Evolutionary conservation across 371 early-diverging fungal genomes (phyloP), one percentile per base, ranked within the genome.

Genomic region (Catenaria anguillulae): DNA sequence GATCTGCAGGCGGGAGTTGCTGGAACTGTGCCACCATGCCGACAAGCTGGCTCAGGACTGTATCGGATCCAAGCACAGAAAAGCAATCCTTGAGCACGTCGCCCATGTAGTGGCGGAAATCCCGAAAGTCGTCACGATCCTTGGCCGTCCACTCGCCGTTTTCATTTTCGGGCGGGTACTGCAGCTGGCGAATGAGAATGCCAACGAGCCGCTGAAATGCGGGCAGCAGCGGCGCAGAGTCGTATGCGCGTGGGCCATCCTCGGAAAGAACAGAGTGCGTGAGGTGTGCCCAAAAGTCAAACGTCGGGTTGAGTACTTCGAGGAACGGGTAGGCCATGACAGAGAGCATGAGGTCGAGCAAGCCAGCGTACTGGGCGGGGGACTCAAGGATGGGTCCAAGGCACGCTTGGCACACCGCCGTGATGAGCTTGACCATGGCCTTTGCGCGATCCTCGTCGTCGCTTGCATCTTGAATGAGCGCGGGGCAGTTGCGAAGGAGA

Each of bases 11-110:
- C 36, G 60, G 65, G 46, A 63, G 71, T 26, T 66, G 61, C 43
- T 79, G 66, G 10, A 40, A 5, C 23, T 69, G 68, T 24, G 43
- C 55, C 17, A 71, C 65, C 33, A 81, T 67, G 23, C 67, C 64
- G 10, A 71, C 65, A 70, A 83, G 84, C 0, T 84, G 83, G 0
- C 75, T 61, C 34, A 96, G 72, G 31, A 93, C 88, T 34, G 76
- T 76, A 10, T 85, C 77, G 13, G 79, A 73, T 5, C 92, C 91
- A 2, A 93, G 69, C 2, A 96, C 81, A 8, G 77, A 68, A 35
- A 90, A 90, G 65, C 93, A 92, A 67, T 90, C 92, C 74, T 97
- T 97, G 55, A 97, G 76, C n/a, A 93, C 90, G 64, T 95, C 93
- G 33, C 95, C 98, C 79, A 95, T 92, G 46, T 81, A 79, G 69